Conservation (phyloP, 2,329 filamentous ascomycete species). For the Trichoderma sp. region DNA sequence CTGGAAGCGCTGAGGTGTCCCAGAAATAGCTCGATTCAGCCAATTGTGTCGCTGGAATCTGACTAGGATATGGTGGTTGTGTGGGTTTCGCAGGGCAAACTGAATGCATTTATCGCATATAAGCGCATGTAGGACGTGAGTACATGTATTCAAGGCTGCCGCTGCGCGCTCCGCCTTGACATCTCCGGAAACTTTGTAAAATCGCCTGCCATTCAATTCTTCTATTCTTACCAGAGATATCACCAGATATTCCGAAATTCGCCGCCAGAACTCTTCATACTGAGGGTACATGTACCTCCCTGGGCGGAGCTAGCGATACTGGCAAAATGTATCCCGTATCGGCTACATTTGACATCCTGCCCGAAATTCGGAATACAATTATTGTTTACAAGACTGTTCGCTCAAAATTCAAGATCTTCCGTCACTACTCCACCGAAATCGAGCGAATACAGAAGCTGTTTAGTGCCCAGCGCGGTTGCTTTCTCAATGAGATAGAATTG, state of each 20-base stretch:
- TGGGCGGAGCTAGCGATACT: too few relatives aligned
- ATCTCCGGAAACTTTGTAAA: too few relatives aligned
- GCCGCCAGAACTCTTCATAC: too few relatives aligned
- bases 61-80: not conserved
- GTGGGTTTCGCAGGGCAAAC: not conserved
- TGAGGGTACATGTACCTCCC: not conserved
- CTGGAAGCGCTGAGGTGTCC: not conserved
- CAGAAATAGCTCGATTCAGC: not conserved
- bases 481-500: slow-evolving; percentile 1
- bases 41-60: not conserved
- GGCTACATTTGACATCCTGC: not conserved
- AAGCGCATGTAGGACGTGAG: not conserved
- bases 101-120: not conserved
- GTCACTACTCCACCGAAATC: slow-evolving; percentile 8
- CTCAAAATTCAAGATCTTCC: slow-evolving; percentile 1
- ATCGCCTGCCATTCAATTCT: not conserved
- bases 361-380: not conserved
- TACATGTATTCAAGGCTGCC: not conserved
- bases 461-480: not conserved
- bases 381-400: not conserved
- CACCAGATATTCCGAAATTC: not conserved
- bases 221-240: not conserved
- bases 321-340: not conserved
- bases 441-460: slow-evolving; percentile 5
- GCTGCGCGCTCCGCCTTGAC: not conserved